Evolutionary conservation across 2,329 filamentous ascomycete genomes (phyloP), one percentile per base, ranked within the genome.

Genomic region (Annulohypoxylon truncatum): DNA sequence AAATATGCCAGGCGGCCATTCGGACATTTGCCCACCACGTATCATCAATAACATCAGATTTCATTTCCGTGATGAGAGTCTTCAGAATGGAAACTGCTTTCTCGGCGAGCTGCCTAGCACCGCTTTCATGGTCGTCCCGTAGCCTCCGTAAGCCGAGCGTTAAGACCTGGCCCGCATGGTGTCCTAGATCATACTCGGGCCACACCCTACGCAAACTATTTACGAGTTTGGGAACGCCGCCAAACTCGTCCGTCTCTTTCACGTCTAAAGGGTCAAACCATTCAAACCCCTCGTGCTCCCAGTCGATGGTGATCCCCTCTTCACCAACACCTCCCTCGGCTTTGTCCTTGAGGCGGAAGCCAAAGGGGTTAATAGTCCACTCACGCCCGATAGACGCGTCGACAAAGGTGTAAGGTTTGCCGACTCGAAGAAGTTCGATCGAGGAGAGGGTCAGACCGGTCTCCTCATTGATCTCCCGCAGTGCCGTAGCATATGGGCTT

Each of bases 321-420:
- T 84, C 82, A 2, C 79, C 80, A 26, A 68, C 70, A 1, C 76
- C 77, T 18, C 79, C 79, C 31, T 80, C 77, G 0, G 70, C 54
- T 4, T 75, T 67, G 6, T 79, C 69, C 51, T 79, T 84, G 24
- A 90, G 78, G 6, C 81, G 76, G 73, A 86, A 91, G 0, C 82
- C 84, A 69, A 91, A 91, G 0, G 89, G 87, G 64, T 89, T 81
- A 50, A 91, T 82, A 4, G 81, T 87, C 89, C 89, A 91, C 72
- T 85, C 80, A 22, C 87, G 84, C 18, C 82, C 80, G 12, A 89
- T 77, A 0, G 79, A 78, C 2, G 80, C 72, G 69, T 91, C 89
- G 4, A 73, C 71, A 66, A 91, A 89, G 1, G 80, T 79, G 70
- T 86, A 91, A 2, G 84, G 82, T 63, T 88, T 88, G 1, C 88